Conservation (phyloP, 1,139 yeast genomes). For the Debaryomyces nepalensis region DNA sequence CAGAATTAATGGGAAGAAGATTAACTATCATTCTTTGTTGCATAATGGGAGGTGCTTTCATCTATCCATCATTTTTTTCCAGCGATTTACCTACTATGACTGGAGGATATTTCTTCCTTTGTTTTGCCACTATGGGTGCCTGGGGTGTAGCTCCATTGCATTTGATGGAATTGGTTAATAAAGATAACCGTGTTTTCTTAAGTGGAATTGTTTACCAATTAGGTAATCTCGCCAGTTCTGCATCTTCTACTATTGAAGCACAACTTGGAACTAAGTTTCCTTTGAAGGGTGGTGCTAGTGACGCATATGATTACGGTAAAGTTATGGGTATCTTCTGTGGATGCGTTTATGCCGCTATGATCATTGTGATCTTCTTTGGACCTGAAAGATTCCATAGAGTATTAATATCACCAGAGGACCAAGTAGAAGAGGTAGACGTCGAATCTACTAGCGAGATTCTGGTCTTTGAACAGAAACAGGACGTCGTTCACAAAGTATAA, state of each 20-base stretch:
- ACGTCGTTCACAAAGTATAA: not conserved
- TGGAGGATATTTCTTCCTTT: constrained; percentile 33
- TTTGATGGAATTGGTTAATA: constrained; percentile 41
- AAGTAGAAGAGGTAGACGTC: constrained; percentile 2
- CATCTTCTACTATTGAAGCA: constrained; percentile 44
- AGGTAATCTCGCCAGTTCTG: constrained; percentile 44
- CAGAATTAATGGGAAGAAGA: constrained; percentile 54
- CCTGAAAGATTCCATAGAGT: constrained; percentile 38
- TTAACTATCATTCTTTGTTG: constrained; percentile 41
- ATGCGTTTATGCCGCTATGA: constrained; percentile 37
- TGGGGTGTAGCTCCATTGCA: constrained; percentile 46
- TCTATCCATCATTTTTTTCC: constrained; percentile 33
- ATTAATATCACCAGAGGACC: constrained; percentile 17
- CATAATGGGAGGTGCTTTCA: constrained; percentile 37
- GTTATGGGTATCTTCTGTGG: constrained; percentile 47
- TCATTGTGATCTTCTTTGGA: constrained; percentile 34
- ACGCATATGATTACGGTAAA: constrained; percentile 37
- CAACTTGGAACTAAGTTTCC: constrained; percentile 38
- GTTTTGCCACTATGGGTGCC: constrained; percentile 39
- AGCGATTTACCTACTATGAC: constrained; percentile 31
- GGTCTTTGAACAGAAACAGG: not conserved
- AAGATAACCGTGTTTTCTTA: constrained; percentile 40
- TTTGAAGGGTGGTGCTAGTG: constrained; percentile 25
- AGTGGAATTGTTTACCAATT: constrained; percentile 46
- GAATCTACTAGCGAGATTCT: constrained; percentile 1